Conservation (phyloP, 441 rosid genomes). For the Adansonia madagascariensis region DNA sequence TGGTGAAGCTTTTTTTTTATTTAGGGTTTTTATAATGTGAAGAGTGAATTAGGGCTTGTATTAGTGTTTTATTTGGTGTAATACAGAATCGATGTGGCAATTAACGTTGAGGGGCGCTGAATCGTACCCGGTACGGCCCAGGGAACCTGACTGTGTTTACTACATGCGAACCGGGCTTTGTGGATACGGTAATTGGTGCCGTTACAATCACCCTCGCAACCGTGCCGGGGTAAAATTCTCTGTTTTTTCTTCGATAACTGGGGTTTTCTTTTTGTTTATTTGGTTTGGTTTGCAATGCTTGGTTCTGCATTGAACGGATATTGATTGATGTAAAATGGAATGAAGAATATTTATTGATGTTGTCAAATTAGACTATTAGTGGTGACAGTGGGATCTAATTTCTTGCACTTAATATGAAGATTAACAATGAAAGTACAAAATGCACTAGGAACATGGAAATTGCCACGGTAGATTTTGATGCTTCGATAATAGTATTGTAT, state of each 20-base stretch:
- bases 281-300: neutral
- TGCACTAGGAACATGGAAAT: conserved; percentile 15
- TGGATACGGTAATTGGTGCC: conserved; percentile 78
- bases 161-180: conserved; percentile 95
- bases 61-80: conserved; percentile 19
- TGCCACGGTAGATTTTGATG: neutral
- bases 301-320: neutral
- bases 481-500: neutral
- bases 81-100: conserved; percentile 87
- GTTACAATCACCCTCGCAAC: conserved; percentile 88
- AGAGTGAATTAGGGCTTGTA: conserved; percentile 15
- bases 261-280: neutral
- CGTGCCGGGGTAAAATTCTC: conserved; percentile 68
- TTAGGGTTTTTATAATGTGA: conserved; percentile 49
- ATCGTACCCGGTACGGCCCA: conserved; percentile 78
- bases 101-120: conserved; percentile 51
- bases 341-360: neutral
- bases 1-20: neutral
- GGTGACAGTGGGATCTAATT: neutral
- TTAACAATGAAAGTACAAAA: neutral
- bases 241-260: neutral
- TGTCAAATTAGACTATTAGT: neutral
- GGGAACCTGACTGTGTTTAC: conserved; percentile 82
- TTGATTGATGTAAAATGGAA: neutral
- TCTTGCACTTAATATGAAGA: neutral